These are phyloP conservation scores for Neocucurbitaria cava DNA, from an alignment of 2,329 filamentous ascomycete species.

Conservation along the genomic window DNA sequence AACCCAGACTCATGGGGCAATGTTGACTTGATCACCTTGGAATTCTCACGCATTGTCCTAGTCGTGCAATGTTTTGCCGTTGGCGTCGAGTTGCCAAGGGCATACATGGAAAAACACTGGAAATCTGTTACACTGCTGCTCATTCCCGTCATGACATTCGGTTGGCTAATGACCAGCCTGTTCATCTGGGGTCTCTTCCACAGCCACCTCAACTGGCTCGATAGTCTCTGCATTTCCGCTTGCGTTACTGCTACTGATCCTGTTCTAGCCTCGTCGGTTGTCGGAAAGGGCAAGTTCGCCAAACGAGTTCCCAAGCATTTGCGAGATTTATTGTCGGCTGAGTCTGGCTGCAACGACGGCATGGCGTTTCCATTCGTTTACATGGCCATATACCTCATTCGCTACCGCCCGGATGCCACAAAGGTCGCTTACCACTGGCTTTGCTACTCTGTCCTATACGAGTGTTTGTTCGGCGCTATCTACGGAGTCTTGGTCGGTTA, in stretches of 20 bases:
- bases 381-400: conserved; percentile 85
- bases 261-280: conserved; percentile 94
- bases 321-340: conserved; percentile 90
- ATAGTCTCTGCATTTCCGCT: conserved; percentile 84
- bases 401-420: conserved; percentile 72
- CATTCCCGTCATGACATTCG: conserved; percentile 95
- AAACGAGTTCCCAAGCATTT: conserved; percentile 97
- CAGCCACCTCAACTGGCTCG: conserved; percentile 80
- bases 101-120: conserved; percentile 99
- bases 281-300: conserved; percentile 98
- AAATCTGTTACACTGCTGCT: conserved; percentile 86
- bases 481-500: conserved; percentile 91
- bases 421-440: conserved; percentile 86
- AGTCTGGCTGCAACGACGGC: conserved; percentile 98
- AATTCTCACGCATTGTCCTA: conserved; percentile 87
- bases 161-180: conserved; percentile 90
- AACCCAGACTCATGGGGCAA: conserved; percentile 79
- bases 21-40: conserved; percentile 83
- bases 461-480: conserved; percentile 90
- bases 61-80: conserved; percentile 94
- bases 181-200: conserved; percentile 92
- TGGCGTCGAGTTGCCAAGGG: conserved; percentile 86
- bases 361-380: conserved; percentile 99
- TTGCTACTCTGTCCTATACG: conserved; percentile 88
- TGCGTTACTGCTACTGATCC: conserved; percentile 98